A percentile compares a stretch with the other conserved stretches of the same genome.
phyloP scores from a whole-genome alignment of 495 filamentous ascomycete genomes.

The Parachaetomium inaequale region DNA sequence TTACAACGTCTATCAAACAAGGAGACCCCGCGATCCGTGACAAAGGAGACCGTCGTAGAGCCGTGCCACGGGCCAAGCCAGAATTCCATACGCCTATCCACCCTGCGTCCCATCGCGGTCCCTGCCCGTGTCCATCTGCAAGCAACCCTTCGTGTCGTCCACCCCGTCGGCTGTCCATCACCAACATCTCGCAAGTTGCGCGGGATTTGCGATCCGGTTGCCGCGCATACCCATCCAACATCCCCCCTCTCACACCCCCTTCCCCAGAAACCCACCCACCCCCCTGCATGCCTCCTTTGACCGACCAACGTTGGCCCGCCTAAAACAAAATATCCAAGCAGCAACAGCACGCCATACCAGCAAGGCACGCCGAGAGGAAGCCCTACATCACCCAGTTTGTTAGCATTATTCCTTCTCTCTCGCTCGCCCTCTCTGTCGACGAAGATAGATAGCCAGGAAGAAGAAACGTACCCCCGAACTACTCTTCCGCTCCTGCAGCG shows the following conservation, averaged over 20 bases:
- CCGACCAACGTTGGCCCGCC: not conserved
- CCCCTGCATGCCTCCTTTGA: no score
- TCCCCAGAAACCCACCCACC: not conserved
- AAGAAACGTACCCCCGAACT: conserved; percentile 24
- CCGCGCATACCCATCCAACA: not conserved
- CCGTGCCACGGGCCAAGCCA: not conserved
- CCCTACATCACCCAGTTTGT: not conserved
- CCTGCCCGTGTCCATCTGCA: not conserved
- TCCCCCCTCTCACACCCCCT: not conserved
- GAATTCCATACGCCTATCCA: not conserved
- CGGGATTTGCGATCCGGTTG: not conserved
- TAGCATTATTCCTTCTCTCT: not conserved
- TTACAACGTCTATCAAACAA: conserved; percentile 1
- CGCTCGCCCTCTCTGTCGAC: not conserved
- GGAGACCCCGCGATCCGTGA: not conserved
- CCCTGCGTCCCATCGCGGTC: not conserved
- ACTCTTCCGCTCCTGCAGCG: conserved; percentile 22
- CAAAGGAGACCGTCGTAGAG: not conserved
- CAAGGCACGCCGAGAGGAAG: conserved; percentile 37
- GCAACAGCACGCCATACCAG: conserved; percentile 47
- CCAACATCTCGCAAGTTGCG: not conserved
- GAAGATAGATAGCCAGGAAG: not conserved
- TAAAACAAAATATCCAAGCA: conserved; percentile 49
- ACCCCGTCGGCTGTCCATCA: not conserved
- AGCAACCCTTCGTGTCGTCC: not conserved